Evolutionary conservation across 2,329 filamentous ascomycete species (phyloP), one percentile per base, ranked within the genome.

Genomic region (Scedosporium aurantiacum): DNA sequence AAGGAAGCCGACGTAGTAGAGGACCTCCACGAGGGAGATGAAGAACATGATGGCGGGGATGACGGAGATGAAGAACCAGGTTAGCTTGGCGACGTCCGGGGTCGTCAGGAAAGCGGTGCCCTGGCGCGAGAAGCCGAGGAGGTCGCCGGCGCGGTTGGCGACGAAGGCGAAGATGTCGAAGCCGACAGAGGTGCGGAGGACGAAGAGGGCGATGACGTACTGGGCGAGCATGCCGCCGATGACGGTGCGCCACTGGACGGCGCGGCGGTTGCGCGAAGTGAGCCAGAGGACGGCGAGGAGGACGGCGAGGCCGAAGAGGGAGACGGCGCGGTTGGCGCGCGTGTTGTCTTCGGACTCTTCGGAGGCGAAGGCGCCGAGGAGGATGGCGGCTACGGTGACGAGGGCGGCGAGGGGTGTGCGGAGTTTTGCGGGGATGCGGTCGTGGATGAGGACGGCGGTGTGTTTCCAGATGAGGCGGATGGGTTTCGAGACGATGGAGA

Each of bases 31-130:
- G n/a, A 96, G 79, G 1, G 91, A 85, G 63, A 96, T 89, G 83
- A 97, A 96, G 84, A 96, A 97, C 77, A 96, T 90, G 74, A 97
- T 95, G 68, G 92, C 86, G 0, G 92, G 91, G n/a, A 95, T 81
- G 64, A 96, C 91, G 58, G 80, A 78, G 58, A 88, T 80, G 65
- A 96, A 79, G 82, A 96, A 96, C 82, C 82, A 91, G 3, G 68
- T 66, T 1, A 79, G 68, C 2, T 73, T 41, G 14, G 77, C 75
- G 0, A 85, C 88, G 0, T 69, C 65, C 0, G 58, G 21, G 23
- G 61, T 63, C 8, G 73, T 75, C 67, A 97, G 74, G 77, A 96
- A 97, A 0, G 73, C 71, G 0, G 89, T 83, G 71, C 92, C 92
- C 37, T 90, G 72, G 18, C 78, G 76, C 25, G 92, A 89, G 67